These are phyloP conservation scores for Pogostemon cablin DNA, from an alignment of 257 asterid genomes.

Conservation along the genomic window DNA sequence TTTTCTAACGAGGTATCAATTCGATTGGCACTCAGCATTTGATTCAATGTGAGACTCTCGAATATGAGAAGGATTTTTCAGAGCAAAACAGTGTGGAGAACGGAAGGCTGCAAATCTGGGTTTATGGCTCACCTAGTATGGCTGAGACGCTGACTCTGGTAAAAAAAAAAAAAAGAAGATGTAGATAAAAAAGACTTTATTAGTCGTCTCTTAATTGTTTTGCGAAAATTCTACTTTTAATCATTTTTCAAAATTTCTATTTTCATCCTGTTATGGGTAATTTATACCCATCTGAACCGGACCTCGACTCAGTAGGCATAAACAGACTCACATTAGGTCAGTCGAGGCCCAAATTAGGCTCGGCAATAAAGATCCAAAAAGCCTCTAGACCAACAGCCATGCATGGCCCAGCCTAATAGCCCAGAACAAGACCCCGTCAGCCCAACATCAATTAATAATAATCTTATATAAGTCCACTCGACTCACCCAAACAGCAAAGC, in stretches of 20 bases:
- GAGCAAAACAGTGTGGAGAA: constrained; percentile 26
- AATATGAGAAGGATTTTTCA: constrained; percentile 26
- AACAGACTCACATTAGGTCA: too few species aligned
- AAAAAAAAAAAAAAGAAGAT: not conserved
- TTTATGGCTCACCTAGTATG: constrained; percentile 39
- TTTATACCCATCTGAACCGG: too few species aligned
- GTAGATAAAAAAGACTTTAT: not conserved
- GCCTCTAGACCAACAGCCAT: too few species aligned
- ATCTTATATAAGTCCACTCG: too few species aligned
- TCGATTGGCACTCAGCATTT: constrained; percentile 30
- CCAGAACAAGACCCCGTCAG: too few species aligned
- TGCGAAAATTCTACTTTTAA: constrained; percentile 7
- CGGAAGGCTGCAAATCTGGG: constrained; percentile 43
- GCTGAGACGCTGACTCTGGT: constrained; percentile 18
- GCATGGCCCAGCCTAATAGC: too few species aligned
- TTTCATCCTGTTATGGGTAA: too few species aligned
- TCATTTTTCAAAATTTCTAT: not conserved
- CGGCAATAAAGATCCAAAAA: too few species aligned
- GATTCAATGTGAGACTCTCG: constrained; percentile 22
- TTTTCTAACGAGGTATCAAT: constrained; percentile 2
- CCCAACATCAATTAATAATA: too few species aligned
- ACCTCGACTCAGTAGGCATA: too few species aligned
- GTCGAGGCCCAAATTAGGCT: too few species aligned
- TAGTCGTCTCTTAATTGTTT: constrained; percentile 13
- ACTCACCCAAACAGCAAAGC: too few species aligned